Base-by-base conservation (phyloP, 1,284 basidiomycete species). In the Volvariella volvacea region DNA sequence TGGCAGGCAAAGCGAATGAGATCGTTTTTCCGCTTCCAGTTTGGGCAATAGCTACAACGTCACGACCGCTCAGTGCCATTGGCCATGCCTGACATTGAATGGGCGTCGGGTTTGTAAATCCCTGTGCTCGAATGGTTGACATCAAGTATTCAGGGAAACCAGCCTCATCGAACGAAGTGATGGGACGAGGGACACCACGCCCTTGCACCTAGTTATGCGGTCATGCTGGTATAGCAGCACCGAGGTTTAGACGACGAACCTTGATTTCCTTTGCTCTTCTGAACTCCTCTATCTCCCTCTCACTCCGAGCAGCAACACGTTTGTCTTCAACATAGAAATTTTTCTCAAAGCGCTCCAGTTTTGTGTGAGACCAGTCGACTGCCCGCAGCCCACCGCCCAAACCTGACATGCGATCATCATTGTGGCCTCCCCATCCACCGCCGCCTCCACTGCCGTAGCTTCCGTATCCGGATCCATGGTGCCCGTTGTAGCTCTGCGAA, bases 71-170 rank as follows among this genome's bases (percentile, higher is more conserved):
- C 14, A 97, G 71, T 9, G 93, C 93, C 90, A 97, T 96, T 1
- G 94, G 94, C 94, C 94, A 98, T 9, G 94, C 90, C 65, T 99
- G 95, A 60, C 93, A 95, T 66, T 99, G 95, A 60, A 99, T 98
- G 44, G 96, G 83, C 2, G 93, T 93, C 0, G 95, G 95, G 3
- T 76, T 65, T 39, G 77, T 66, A 69, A 99, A 99, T 43, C 95
- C 95, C 68, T 96, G 92, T 22, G 91, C 89, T 52, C 80, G 84
- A 65, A 99, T 95, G 49, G 95, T 92, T 45, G 79, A 70, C 81
- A 97, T 82, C 54, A 99, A 82, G 66, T 98, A 98, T 56, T 97
- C 92, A 31, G 95, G 95, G 71, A 94, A 95, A 47, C 90, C 93
- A 54, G 86, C 83, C 70, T 99, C 95, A 45, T 97, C 92, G 61